phyloP scores from a whole-genome alignment of 306 rosid species.

The Trifolium subterraneum region DNA sequence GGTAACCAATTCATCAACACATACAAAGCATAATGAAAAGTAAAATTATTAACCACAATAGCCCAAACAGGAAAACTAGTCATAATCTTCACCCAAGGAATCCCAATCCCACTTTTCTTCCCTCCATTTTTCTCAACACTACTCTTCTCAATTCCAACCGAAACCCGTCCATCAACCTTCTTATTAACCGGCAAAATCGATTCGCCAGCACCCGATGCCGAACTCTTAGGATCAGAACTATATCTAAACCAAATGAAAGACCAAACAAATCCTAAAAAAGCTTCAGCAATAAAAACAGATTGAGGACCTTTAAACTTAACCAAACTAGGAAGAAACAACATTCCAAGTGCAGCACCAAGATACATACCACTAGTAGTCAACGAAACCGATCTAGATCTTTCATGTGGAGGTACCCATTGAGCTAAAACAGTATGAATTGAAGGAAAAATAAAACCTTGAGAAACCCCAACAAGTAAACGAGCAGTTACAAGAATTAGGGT shows the following conservation, averaged over 20 bases:
- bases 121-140: background rate
- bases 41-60: constrained; percentile 92
- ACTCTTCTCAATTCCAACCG: background rate
- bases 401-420: constrained; percentile 99
- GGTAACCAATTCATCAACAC: constrained; percentile 99
- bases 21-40: constrained; percentile 92
- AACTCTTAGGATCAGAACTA: constrained; percentile 82
- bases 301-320: constrained; percentile 89
- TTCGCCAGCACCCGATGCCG: constrained; percentile 84
- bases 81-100: constrained; percentile 85
- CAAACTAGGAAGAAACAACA: constrained; percentile 81
- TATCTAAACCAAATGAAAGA: constrained; percentile 82
- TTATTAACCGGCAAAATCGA: constrained; percentile 65
- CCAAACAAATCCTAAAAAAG: constrained; percentile 81
- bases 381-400: constrained; percentile 94
- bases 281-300: constrained; percentile 82
- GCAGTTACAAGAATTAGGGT: constrained; percentile 68
- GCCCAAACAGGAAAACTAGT: constrained; percentile 95
- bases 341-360: constrained; percentile 87
- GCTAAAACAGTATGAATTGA: constrained; percentile 96
- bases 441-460: constrained; percentile 95
- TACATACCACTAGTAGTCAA: constrained; percentile 96
- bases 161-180: constrained; percentile 50
- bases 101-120: constrained; percentile 29
- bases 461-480: constrained; percentile 89